These are phyloP conservation scores for Stephanodiscus minutulus DNA, from an alignment of 108 stramenopile species.

Conservation along the genomic window DNA sequence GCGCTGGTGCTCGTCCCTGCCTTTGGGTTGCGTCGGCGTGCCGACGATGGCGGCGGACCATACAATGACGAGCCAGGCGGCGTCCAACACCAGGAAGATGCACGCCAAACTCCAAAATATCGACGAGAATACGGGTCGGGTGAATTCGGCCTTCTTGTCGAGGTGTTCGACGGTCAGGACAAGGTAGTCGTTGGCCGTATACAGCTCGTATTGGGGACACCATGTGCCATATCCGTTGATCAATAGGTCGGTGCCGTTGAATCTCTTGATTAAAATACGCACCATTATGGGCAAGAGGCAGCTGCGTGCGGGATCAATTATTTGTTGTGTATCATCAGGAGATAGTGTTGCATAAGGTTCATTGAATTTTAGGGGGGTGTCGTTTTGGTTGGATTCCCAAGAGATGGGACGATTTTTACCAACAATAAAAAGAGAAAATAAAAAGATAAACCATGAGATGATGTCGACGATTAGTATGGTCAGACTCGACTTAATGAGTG, in stretches of 20 bases:
- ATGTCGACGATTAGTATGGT: too few species aligned
- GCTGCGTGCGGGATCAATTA: slow-evolving; percentile 1
- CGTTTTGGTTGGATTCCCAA: too few species aligned
- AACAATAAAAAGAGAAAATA: neutral
- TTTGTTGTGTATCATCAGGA: too few species aligned
- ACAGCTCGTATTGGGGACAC: slow-evolving; percentile 28
- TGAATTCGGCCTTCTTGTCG: neutral
- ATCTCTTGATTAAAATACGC: neutral
- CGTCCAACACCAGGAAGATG: slow-evolving; percentile 16
- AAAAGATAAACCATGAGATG: too few species aligned
- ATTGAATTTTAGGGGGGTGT: too few species aligned
- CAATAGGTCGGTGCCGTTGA: slow-evolving; percentile 16
- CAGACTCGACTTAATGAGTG: too few species aligned
- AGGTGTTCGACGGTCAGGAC: slow-evolving; percentile 1
- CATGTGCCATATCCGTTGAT: slow-evolving; percentile 29
- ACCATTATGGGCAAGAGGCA: slow-evolving; percentile 30
- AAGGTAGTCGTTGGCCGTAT: neutral
- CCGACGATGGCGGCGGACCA: slow-evolving; percentile 31
- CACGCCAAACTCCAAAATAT: neutral
- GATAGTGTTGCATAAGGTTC: too few species aligned
- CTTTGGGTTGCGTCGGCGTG: slow-evolving; percentile 30
- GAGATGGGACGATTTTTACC: too few species aligned
- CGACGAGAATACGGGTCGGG: neutral
- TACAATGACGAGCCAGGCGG: slow-evolving; percentile 20
- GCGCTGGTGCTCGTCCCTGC: slow-evolving; percentile 25